Evolutionary conservation across 371 early-diverging fungal genomes (phyloP).

Genomic region (Haplosporangium sp.): DNA sequence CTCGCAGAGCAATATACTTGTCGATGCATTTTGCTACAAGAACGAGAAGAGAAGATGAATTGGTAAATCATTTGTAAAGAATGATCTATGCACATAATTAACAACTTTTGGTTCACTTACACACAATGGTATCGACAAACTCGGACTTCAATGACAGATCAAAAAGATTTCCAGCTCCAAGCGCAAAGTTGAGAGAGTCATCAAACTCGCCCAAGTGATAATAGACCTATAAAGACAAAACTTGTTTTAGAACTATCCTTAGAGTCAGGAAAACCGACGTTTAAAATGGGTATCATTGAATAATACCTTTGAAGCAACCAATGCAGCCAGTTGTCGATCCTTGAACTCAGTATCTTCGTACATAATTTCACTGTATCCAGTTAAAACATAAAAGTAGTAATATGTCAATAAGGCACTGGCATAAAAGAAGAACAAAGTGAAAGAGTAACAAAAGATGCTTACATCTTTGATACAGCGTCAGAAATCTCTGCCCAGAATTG

Average conservation of each 20-base stretch:
- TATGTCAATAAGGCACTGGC: too few relatives aligned
- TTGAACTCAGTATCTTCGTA: conserved; percentile 91
- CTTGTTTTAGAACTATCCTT: too few relatives aligned
- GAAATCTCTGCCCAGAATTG: conserved; percentile 98
- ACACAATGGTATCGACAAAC: conserved; percentile 94
- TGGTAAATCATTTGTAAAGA: not conserved
- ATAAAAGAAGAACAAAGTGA: not conserved
- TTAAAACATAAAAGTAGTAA: not conserved
- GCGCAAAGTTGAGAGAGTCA: conserved; percentile 93
- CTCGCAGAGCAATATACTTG: conserved; percentile 87
- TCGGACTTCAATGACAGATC: conserved; percentile 82
- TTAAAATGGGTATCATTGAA: not conserved
- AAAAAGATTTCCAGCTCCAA: conserved; percentile 94
- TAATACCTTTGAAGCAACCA: conserved; percentile 94
- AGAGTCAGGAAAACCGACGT: not conserved
- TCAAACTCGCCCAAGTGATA: conserved; percentile 95
- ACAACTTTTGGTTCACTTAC: conserved; percentile 60
- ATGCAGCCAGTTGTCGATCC: conserved; percentile 90
- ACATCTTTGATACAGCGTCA: conserved; percentile 95
- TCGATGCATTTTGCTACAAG: conserved; percentile 88
- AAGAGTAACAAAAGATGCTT: conserved; percentile 18
- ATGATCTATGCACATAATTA: too few relatives aligned
- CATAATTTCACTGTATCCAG: conserved; percentile 81
- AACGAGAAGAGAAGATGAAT: too few relatives aligned
- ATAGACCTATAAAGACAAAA: conserved; percentile 72